Percentiles rank a stretch among this genome's conserved stretches.
Conservation (phyloP, 208 protist genomes). For the Leishmania gerbilli region DNA sequence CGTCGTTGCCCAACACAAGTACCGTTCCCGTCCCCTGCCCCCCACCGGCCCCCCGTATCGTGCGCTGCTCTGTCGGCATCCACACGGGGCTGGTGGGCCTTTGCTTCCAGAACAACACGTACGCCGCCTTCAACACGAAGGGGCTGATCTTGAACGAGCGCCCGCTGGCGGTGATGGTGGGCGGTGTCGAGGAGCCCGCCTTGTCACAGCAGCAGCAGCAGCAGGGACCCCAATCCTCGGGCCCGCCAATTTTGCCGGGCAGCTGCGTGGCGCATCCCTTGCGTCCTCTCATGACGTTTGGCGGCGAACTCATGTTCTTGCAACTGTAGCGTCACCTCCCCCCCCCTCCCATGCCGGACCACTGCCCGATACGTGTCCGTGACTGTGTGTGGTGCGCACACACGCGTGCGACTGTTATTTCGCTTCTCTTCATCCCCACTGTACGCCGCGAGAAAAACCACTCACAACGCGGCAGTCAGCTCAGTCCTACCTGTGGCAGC, state of each 20-base stretch:
- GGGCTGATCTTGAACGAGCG: slow-evolving; percentile 58
- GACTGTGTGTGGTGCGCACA: not conserved
- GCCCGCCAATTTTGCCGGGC: slow-evolving; percentile 32
- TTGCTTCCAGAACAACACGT: slow-evolving; percentile 75
- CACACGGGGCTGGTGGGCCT: slow-evolving; percentile 80
- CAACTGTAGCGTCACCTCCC: slow-evolving; percentile 35
- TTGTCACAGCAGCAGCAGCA: slow-evolving; percentile 17
- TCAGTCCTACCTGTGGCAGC: not conserved
- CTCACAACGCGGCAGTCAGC: not conserved
- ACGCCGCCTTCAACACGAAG: slow-evolving; percentile 72
- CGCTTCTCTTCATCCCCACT: not conserved
- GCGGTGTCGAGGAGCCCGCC: slow-evolving; percentile 12
- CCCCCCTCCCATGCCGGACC: too few species aligned
- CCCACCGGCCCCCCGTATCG: slow-evolving; percentile 40
- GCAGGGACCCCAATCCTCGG: not conserved
- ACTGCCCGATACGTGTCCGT: not conserved
- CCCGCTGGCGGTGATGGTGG: slow-evolving; percentile 39
- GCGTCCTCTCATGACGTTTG: slow-evolving; percentile 68
- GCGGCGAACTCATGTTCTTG: slow-evolving; percentile 77
- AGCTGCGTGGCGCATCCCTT: slow-evolving; percentile 79
- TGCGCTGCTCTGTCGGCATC: slow-evolving; percentile 58
- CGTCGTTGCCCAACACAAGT: not conserved
- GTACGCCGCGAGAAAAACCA: not conserved
- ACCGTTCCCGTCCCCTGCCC: not conserved
- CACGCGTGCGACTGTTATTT: not conserved